Evolutionary conservation across 768 basidiomycete genomes (phyloP).

Genomic region (Termitomyces sp.): DNA sequence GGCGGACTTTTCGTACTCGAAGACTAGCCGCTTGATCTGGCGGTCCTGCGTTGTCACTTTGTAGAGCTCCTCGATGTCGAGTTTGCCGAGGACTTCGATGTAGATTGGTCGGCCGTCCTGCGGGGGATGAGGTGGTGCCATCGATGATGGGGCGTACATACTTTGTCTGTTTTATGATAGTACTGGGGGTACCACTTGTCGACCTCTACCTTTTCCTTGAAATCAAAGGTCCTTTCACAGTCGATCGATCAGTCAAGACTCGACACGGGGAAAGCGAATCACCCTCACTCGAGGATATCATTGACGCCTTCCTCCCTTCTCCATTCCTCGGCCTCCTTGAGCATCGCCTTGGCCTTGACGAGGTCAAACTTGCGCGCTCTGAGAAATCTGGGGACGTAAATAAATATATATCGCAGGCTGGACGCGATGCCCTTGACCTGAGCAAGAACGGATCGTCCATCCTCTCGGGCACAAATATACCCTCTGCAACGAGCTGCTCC

Average conservation of each 20-base stretch:
- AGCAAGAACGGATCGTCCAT: slow-evolving; percentile 37
- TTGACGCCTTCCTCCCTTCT: slow-evolving; percentile 80
- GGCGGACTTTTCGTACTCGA: slow-evolving; percentile 90
- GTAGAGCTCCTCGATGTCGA: slow-evolving; percentile 84
- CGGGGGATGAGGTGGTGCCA: neutral
- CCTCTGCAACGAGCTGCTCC: slow-evolving; percentile 55
- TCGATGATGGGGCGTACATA: slow-evolving; percentile 21
- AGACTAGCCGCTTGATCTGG: slow-evolving; percentile 81
- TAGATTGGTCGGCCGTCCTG: slow-evolving; percentile 95
- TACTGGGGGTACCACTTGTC: slow-evolving; percentile 94
- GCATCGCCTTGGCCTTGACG: slow-evolving; percentile 76
- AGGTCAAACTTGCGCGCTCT: slow-evolving; percentile 93
- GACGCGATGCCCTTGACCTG: neutral
- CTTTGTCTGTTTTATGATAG: slow-evolving; percentile 95
- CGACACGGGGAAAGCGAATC: neutral
- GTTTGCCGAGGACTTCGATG: slow-evolving; percentile 86
- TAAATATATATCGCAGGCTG: neutral
- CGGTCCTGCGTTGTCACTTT: slow-evolving; percentile 79
- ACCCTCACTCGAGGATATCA: slow-evolving; percentile 55
- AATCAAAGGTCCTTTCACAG: slow-evolving; percentile 67
- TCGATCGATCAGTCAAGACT: neutral
- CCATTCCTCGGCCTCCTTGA: slow-evolving; percentile 81
- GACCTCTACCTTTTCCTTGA: slow-evolving; percentile 75
- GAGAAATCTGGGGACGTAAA: slow-evolving; percentile 56
- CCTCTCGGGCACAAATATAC: slow-evolving; percentile 51